phyloP scores from a whole-genome alignment of 2,329 filamentous ascomycete species.

The Apiospora arundinis region DNA sequence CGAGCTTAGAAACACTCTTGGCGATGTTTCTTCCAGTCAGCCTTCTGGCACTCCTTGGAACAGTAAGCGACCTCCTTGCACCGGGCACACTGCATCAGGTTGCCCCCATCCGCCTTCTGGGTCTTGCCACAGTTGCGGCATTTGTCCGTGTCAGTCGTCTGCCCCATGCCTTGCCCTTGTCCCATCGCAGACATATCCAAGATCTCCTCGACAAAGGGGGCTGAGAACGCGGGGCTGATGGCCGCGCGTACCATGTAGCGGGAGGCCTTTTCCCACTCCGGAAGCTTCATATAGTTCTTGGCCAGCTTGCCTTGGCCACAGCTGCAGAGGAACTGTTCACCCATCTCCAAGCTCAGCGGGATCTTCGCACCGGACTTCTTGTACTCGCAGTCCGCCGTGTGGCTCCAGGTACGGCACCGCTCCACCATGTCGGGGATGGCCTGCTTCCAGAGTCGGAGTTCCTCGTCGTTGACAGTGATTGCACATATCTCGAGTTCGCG shows the following conservation, averaged over 20 bases:
- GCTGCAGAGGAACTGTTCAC: slow-evolving; percentile 49
- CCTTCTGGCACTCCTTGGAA: slow-evolving; percentile 57
- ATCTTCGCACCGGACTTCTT: slow-evolving; percentile 40
- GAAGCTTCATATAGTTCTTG: slow-evolving; percentile 45
- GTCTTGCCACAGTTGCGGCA: slow-evolving; percentile 47
- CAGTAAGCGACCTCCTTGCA: slow-evolving; percentile 58
- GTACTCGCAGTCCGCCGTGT: slow-evolving; percentile 52
- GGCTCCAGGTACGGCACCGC: slow-evolving; percentile 56
- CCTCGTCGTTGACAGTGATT: slow-evolving; percentile 56
- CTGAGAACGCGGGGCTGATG: slow-evolving; percentile 61
- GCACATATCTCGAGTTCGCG: slow-evolving; percentile 44
- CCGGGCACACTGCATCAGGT: slow-evolving; percentile 51
- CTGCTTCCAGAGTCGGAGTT: slow-evolving; percentile 60
- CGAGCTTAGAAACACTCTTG: slow-evolving; percentile 42
- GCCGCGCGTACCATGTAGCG: slow-evolving; percentile 59
- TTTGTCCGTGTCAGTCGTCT: slow-evolving; percentile 30
- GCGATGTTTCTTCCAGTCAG: slow-evolving; percentile 60
- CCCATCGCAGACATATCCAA: slow-evolving; percentile 33
- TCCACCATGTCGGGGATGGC: slow-evolving; percentile 52
- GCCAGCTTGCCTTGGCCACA: slow-evolving; percentile 54
- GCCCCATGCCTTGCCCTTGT: slow-evolving; percentile 10
- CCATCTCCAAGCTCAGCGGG: slow-evolving; percentile 46
- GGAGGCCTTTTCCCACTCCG: slow-evolving; percentile 50
- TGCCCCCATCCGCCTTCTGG: slow-evolving; percentile 36
- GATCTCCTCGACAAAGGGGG: slow-evolving; percentile 50